Evolutionary conservation across 441 rosid genomes (phyloP).

Genomic region (Populus trichocarpa): DNA sequence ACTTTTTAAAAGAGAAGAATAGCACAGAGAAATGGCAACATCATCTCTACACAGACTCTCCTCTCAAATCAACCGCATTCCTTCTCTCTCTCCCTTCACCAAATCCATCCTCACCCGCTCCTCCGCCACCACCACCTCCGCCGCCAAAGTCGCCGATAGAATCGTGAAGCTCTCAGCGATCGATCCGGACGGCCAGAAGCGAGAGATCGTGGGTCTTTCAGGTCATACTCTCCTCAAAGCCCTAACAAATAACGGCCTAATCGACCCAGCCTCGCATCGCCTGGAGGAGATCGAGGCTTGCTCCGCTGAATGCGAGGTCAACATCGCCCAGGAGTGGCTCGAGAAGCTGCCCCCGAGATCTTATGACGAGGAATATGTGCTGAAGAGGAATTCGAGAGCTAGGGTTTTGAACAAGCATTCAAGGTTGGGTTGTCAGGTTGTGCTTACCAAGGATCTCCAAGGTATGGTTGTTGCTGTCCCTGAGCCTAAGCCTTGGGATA

Average conservation of each 20-base stretch:
- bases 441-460: constrained; percentile 65
- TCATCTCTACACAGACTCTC: constrained; percentile 49
- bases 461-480: constrained; percentile 99
- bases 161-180: constrained; percentile 80
- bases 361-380: constrained; percentile 85
- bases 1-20: neutral
- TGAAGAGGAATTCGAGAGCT: constrained; percentile 72
- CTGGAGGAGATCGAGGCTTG: constrained; percentile 94
- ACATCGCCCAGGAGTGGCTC: constrained; percentile 92
- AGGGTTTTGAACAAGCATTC: constrained; percentile 85
- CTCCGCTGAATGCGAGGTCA: constrained; percentile 95
- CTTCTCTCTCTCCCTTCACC: constrained; percentile 39
- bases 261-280: constrained; percentile 85
- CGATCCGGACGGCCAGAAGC: constrained; percentile 68
- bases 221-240: constrained; percentile 86
- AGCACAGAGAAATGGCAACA: constrained; percentile 26
- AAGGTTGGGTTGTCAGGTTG: constrained; percentile 85
- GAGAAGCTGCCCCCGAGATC: constrained; percentile 73
- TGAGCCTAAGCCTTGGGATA: constrained; percentile 96
- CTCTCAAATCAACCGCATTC: constrained; percentile 49
- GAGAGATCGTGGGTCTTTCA: constrained; percentile 66
- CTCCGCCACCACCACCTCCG: constrained; percentile 17
- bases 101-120: constrained; percentile 35
- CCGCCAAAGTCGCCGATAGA: constrained; percentile 67
- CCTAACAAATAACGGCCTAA: constrained; percentile 56